Evolutionary conservation across 768 basidiomycete species (phyloP), one percentile per base, ranked within the genome.

Genomic region (Clathrus columnatus): DNA sequence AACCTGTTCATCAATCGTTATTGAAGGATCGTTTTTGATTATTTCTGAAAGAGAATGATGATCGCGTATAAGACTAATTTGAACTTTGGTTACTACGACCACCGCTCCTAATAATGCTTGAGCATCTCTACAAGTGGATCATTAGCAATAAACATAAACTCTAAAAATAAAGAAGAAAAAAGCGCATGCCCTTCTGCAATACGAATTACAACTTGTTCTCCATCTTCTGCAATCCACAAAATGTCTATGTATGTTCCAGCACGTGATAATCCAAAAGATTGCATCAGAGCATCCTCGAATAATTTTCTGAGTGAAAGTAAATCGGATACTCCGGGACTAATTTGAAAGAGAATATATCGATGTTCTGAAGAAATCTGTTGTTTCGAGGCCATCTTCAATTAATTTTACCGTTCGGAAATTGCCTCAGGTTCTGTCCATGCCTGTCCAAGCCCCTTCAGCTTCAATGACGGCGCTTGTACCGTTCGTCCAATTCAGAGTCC

Each of bases 241-340:
- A 87, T 65, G 61, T 87, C 85, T 28, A 86, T 56, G 57, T 82
- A 77, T 1, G 72, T 73, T 47, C 73, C 70, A 1, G 82, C 73
- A 7, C 69, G 68, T 3, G 78, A 77, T 41, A 75, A 57, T 2
- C 85, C 84, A 59, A 84, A 83, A 7, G 73, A 69, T 61, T 80
- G 77, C 7, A 69, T 51, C 41, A 86, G 68, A 0, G 77, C 72
- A 26, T 82, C 78, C 61, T 83, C 80, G 20, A 87, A 63, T 2
- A 71, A 56, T 64, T 80, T 83, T 18, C 83, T 69, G 24, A 85
- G 61, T 43, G 66, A 66, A 6, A 84, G 68, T 17, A 64, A 68
- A 24, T 82, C 78, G 21, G 64, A 21, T 18, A 63, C 66, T 0
- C 71, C 59, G 0, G 78, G 77, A 0, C 64, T 60, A 26, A 80